Evolutionary conservation across 768 basidiomycete genomes (phyloP).

Genomic region (Amanita inopinata): DNA sequence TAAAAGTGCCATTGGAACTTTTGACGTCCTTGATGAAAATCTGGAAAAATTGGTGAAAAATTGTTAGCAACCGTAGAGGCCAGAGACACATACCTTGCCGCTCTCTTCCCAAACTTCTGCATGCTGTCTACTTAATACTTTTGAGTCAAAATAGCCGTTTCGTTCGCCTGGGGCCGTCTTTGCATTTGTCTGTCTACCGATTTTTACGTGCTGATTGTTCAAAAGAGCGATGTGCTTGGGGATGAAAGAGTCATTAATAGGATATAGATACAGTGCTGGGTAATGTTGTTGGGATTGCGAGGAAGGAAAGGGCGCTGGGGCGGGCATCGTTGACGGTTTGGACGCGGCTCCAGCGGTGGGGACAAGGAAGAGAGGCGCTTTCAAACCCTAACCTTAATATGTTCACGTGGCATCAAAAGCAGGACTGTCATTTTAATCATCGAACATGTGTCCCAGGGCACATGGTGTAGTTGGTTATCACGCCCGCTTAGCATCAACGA

Average conservation of each 20-base stretch:
- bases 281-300: constrained; percentile 17
- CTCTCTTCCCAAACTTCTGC: constrained; percentile 97
- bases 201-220: constrained; percentile 66
- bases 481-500: constrained; percentile 20
- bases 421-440: neutral
- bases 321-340: constrained; percentile 17
- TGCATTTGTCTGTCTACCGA: constrained; percentile 91
- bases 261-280: constrained; percentile 66
- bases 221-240: constrained; percentile 88
- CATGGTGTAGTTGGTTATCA: constrained; percentile 27
- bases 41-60: constrained; percentile 28
- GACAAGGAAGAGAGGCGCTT: neutral
- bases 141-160: constrained; percentile 96
- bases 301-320: constrained; percentile 15
- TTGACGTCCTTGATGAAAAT: constrained; percentile 99
- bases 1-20: constrained; percentile 96
- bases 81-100: constrained; percentile 56
- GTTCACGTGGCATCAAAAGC: constrained; percentile 1
- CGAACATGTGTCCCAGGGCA: constrained; percentile 11
- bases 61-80: neutral
- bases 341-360: constrained; percentile 6
- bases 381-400: constrained; percentile 7
- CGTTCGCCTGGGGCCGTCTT: constrained; percentile 89
- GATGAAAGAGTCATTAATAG: constrained; percentile 88
- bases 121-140: constrained; percentile 87